phyloP scores from a whole-genome alignment of 2,329 filamentous ascomycete species.

The Xylaria sp. region DNA sequence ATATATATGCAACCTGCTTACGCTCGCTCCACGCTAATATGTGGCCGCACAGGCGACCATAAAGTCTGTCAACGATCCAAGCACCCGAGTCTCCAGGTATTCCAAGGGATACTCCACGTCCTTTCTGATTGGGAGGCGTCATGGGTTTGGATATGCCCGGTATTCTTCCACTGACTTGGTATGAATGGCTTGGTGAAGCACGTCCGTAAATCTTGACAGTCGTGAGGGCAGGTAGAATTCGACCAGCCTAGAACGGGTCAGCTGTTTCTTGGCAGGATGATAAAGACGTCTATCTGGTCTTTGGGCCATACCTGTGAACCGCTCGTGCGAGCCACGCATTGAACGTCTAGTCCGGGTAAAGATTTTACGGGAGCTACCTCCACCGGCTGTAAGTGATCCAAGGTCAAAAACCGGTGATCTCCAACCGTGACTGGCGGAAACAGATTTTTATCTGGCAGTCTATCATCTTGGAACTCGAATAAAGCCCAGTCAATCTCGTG shows the following conservation, averaged over 20 bases:
- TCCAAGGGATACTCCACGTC: constrained; percentile 58
- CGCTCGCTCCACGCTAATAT: constrained; percentile 87
- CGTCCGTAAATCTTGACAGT: constrained; percentile 90
- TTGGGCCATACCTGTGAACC: constrained; percentile 65
- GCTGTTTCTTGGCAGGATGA: not conserved
- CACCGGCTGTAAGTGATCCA: constrained; percentile 60
- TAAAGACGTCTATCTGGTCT: not conserved
- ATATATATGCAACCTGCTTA: constrained; percentile 88
- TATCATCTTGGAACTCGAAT: constrained; percentile 78
- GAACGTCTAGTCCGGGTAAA: constrained; percentile 80
- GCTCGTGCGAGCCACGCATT: constrained; percentile 88
- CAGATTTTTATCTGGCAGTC: constrained; percentile 76
- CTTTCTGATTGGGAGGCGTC: constrained; percentile 32
- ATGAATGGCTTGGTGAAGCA: constrained; percentile 78
- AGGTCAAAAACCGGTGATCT: constrained; percentile 47
- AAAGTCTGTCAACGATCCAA: constrained; percentile 85
- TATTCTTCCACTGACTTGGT: constrained; percentile 63
- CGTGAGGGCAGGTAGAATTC: constrained; percentile 80
- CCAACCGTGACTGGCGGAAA: constrained; percentile 60
- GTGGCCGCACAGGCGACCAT: constrained; percentile 87
- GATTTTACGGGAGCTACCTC: constrained; percentile 67
- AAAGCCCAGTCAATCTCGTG: constrained; percentile 98
- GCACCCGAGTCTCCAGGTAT: constrained; percentile 92
- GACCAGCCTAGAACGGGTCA: constrained; percentile 65
- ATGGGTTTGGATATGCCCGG: constrained; percentile 38